These are phyloP conservation scores for Pichia sp. DNA, from an alignment of 1,139 yeast genomes.

Conservation along the genomic window DNA sequence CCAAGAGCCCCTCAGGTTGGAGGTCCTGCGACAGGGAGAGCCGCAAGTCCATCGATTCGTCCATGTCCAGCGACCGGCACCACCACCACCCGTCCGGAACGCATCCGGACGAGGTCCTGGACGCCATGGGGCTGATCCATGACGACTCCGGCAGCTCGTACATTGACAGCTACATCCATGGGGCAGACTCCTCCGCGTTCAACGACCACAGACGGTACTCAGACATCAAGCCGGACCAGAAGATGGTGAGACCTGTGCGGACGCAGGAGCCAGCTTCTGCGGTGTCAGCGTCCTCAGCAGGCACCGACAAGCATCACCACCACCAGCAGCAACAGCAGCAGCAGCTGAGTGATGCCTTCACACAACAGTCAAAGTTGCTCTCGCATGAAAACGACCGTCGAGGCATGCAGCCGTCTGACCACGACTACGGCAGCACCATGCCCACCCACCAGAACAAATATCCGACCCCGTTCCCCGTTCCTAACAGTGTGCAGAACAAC, in stretches of 20 bases:
- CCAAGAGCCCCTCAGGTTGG: neutral
- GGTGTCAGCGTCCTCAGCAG: too few species aligned
- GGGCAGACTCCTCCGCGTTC: constrained; percentile 1
- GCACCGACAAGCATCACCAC: too few species aligned
- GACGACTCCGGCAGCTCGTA: neutral
- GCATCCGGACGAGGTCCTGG: constrained; percentile 3
- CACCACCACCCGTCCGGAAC: neutral
- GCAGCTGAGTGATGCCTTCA: constrained; percentile 5
- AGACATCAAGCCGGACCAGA: constrained; percentile 12
- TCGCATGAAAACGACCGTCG: constrained; percentile 11
- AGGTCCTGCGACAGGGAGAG: neutral
- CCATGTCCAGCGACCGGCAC: neutral
- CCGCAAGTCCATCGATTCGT: constrained; percentile 1
- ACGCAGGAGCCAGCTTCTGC: neutral
- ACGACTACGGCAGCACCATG: constrained; percentile 8
- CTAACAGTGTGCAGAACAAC: neutral
- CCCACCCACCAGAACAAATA: neutral
- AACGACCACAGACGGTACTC: constrained; percentile 26
- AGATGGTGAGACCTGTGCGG: constrained; percentile 9
- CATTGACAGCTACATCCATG: neutral
- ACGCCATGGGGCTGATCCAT: constrained; percentile 1
- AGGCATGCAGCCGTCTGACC: neutral
- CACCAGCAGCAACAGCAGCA: neutral
- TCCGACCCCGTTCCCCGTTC: neutral
- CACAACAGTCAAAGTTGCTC: constrained; percentile 13